A percentile compares a stretch with the other conserved stretches of the same genome.
Conservation (phyloP, 2,329 filamentous ascomycete species). For the Penicillium sp. region DNA sequence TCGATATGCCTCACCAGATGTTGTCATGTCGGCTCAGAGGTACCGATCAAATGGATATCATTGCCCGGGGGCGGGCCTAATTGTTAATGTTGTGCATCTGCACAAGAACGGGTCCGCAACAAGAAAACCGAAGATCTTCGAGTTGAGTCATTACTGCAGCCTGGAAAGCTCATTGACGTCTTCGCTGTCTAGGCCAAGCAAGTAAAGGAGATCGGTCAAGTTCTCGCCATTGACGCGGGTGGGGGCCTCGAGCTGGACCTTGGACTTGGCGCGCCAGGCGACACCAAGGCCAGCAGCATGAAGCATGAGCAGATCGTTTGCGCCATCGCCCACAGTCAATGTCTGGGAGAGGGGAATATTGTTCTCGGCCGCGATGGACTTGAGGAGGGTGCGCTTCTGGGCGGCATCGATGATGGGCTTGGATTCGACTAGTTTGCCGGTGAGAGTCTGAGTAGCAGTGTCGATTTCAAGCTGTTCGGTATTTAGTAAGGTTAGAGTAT, state of each 20-base stretch:
- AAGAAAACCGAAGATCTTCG: not conserved
- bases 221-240: conserved; percentile 62
- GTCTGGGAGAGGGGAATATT: conserved; percentile 59
- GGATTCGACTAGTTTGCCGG: conserved; percentile 59
- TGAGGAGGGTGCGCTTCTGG: conserved; percentile 61
- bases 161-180: conserved; percentile 53
- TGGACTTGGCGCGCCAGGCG: conserved; percentile 67
- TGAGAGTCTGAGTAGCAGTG: conserved; percentile 52
- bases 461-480: conserved; percentile 53
- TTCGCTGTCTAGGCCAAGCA: conserved; percentile 58
- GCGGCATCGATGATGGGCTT: conserved; percentile 63
- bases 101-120: not conserved
- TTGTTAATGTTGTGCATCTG: not conserved
- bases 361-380: conserved; percentile 59
- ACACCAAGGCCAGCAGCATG: conserved; percentile 64
- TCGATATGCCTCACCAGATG: not conserved
- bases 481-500: not conserved
- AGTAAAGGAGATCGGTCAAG: conserved; percentile 62
- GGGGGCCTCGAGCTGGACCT: conserved; percentile 65
- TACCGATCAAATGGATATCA: conserved; percentile 8
- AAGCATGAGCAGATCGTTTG: conserved; percentile 70
- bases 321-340: conserved; percentile 66
- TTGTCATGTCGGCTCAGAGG: not conserved
- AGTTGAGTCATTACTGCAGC: not conserved
- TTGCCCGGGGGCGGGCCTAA: not conserved